These are phyloP conservation scores for Penicillium samsonianum DNA, from an alignment of 495 filamentous ascomycete species.

Conservation along the genomic window DNA sequence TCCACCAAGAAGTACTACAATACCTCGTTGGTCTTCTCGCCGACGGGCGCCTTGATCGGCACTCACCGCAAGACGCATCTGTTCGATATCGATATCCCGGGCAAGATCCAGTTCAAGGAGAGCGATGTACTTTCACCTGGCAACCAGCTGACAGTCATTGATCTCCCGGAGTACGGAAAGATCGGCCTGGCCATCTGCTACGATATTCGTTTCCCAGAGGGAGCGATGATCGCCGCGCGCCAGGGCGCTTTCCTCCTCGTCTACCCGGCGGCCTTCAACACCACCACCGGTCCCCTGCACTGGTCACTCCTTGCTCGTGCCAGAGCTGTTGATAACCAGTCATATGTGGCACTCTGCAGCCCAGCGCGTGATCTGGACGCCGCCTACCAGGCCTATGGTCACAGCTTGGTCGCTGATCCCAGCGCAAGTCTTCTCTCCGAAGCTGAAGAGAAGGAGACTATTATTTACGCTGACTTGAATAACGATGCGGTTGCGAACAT, in stretches of 20 bases:
- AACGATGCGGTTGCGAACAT: conserved; percentile 71
- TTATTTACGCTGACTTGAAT: conserved; percentile 73
- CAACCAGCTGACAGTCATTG: conserved; percentile 75
- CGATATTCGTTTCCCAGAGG: conserved; percentile 93
- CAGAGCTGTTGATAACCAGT: conserved; percentile 89
- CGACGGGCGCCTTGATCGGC: conserved; percentile 72
- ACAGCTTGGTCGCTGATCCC: conserved; percentile 87
- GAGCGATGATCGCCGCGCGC: conserved; percentile 86
- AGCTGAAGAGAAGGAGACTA: conserved; percentile 72
- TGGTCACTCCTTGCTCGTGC: conserved; percentile 84
- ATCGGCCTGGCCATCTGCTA: conserved; percentile 93
- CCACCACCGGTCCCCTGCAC: conserved; percentile 87
- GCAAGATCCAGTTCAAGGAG: conserved; percentile 88
- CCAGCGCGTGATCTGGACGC: conserved; percentile 80
- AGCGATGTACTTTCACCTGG: conserved; percentile 85
- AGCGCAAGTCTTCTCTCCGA: conserved; percentile 77
- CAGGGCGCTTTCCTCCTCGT: conserved; percentile 79
- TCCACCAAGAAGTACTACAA: conserved; percentile 81
- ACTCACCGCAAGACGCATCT: conserved; percentile 93
- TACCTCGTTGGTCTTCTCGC: conserved; percentile 81
- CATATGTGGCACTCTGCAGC: conserved; percentile 90
- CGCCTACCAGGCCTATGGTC: conserved; percentile 86
- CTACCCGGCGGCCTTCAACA: conserved; percentile 95
- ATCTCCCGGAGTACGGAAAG: conserved; percentile 81
- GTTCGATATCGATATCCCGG: conserved; percentile 99